These are phyloP conservation scores for Halophytophthora batemanensis DNA, from an alignment of 352 stramenopile genomes.

Conservation along the genomic window DNA sequence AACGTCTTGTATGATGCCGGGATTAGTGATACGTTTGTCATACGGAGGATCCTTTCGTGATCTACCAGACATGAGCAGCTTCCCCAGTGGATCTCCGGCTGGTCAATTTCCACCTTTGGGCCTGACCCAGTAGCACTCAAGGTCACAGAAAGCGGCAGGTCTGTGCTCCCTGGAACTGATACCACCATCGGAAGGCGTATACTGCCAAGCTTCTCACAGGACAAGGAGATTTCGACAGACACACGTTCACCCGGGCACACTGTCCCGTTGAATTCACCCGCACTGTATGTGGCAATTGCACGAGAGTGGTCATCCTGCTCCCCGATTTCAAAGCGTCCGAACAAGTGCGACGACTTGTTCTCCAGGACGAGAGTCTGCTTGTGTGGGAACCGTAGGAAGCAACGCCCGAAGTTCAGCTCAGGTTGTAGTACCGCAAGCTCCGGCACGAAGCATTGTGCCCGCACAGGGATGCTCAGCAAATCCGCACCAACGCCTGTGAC, in stretches of 20 bases:
- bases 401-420: slow-evolving; percentile 88
- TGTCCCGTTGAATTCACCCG: slow-evolving; percentile 53
- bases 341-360: slow-evolving; percentile 82
- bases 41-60: slow-evolving; percentile 55
- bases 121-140: slow-evolving; percentile 82
- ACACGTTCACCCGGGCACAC: slow-evolving; percentile 59
- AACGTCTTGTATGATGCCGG: slow-evolving; percentile 91
- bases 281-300: slow-evolving; percentile 77
- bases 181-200: slow-evolving; percentile 90
- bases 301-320: slow-evolving; percentile 89
- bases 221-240: slow-evolving; percentile 80
- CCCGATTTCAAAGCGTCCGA: slow-evolving; percentile 85
- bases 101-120: slow-evolving; percentile 83
- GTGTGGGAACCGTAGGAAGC: slow-evolving; percentile 92
- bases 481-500: slow-evolving; percentile 89
- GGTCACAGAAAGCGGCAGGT: slow-evolving; percentile 87
- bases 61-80: slow-evolving; percentile 89
- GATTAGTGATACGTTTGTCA: slow-evolving; percentile 91
- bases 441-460: slow-evolving; percentile 86
- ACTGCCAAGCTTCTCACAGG: slow-evolving; percentile 87
- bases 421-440: slow-evolving; percentile 57
- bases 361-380: slow-evolving; percentile 79
- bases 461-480: slow-evolving; percentile 87
- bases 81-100: slow-evolving; percentile 87
- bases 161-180: slow-evolving; percentile 78